phyloP scores from a whole-genome alignment of 2,329 filamentous ascomycete species.

The Cordyceps fumosorosea region DNA sequence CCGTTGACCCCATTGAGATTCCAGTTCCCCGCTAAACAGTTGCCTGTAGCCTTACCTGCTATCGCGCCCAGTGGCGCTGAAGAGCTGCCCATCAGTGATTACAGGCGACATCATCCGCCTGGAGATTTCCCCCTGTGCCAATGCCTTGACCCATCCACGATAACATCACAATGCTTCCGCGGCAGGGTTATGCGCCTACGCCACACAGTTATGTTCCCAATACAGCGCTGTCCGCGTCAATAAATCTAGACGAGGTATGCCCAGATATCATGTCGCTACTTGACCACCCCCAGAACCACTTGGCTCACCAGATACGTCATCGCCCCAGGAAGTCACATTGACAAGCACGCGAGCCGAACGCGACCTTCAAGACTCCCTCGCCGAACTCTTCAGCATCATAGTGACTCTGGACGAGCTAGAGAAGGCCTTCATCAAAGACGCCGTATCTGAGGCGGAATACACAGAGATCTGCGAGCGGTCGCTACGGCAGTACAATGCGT shows the following conservation, averaged over 20 bases:
- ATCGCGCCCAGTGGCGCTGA: not conserved
- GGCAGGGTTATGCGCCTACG: slow-evolving; percentile 77
- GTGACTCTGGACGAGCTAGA: slow-evolving; percentile 92
- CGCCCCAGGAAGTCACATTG: slow-evolving; percentile 77
- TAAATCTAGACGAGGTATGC: slow-evolving; percentile 83
- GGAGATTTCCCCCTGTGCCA: not conserved
- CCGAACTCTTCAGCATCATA: slow-evolving; percentile 96
- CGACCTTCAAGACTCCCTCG: slow-evolving; percentile 90
- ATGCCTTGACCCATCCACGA: slow-evolving; percentile 10
- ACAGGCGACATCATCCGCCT: not conserved
- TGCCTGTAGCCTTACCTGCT: no score
- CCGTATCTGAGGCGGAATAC: slow-evolving; percentile 84
- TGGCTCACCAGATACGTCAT: slow-evolving; percentile 16
- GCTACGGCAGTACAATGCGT: slow-evolving; percentile 94
- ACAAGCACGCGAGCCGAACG: slow-evolving; percentile 80
- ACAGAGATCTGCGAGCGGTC: slow-evolving; percentile 92
- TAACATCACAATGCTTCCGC: slow-evolving; percentile 41
- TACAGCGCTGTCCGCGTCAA: slow-evolving; percentile 73
- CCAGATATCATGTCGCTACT: not conserved
- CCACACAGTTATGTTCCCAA: slow-evolving; percentile 90
- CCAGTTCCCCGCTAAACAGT: not conserved
- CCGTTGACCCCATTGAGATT: slow-evolving; percentile 18
- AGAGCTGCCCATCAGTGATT: not conserved
- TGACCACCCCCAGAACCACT: not conserved
- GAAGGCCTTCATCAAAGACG: slow-evolving; percentile 94